These are phyloP conservation scores for Penicillium brevicompactum DNA, from an alignment of 2,329 filamentous ascomycete species.

Conservation along the genomic window DNA sequence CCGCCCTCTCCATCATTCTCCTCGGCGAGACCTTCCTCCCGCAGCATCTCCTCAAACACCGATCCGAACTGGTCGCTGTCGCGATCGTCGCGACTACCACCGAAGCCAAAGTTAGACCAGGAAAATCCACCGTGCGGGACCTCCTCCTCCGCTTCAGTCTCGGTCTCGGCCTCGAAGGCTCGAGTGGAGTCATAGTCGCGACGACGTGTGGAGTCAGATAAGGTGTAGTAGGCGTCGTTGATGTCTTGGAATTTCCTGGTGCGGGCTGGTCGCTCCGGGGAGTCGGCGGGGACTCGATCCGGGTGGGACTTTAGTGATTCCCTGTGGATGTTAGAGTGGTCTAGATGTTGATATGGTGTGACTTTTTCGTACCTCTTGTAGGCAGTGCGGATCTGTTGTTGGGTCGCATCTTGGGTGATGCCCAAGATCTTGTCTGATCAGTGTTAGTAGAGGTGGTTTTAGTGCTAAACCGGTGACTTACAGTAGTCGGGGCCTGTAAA, in stretches of 20 bases:
- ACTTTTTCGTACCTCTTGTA: conserved; percentile 76
- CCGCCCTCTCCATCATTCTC: conserved; percentile 56
- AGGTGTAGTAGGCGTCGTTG: conserved; percentile 90
- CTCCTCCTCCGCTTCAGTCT: conserved; percentile 52
- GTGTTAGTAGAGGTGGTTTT: conserved; percentile 7
- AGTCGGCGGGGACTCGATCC: conserved; percentile 81
- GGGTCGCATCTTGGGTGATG: conserved; percentile 70
- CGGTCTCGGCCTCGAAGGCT: conserved; percentile 47
- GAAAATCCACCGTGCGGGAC: conserved; percentile 63
- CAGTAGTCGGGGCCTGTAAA: conserved; percentile 44
- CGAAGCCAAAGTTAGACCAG: conserved; percentile 73
- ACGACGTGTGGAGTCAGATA: conserved; percentile 76
- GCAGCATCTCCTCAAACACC: conserved; percentile 87
- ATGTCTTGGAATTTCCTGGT: conserved; percentile 90
- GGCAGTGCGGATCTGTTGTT: conserved; percentile 84
- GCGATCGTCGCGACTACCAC: conserved; percentile 40
- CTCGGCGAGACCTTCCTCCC: conserved; percentile 81
- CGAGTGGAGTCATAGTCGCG: conserved; percentile 82
- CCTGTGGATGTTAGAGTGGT: conserved; percentile 46
- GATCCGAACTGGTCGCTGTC: conserved; percentile 81
- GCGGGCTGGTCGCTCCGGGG: conserved; percentile 76
- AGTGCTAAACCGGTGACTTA: conserved; percentile 24
- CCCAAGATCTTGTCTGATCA: conserved; percentile 71
- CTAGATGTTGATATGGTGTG: not conserved
- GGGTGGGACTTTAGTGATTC: conserved; percentile 91